Base-by-base conservation (phyloP, 192 early-diverging fungal species). In the Rhizoclosmatium sp. region DNA sequence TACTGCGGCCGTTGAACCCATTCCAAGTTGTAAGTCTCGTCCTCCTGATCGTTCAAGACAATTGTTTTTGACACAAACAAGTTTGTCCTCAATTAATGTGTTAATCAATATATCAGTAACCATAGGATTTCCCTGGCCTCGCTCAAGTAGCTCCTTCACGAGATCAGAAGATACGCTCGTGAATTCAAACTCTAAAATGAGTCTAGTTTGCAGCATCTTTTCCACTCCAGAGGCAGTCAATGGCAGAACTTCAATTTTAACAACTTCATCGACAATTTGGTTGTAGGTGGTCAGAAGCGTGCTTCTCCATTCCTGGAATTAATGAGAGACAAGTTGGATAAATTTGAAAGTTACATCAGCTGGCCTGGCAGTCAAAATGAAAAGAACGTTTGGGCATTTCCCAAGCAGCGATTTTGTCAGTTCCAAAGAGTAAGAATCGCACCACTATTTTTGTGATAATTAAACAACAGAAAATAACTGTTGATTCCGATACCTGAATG, bases 371-470 rank as follows among this genome's bases (percentile, higher is more conserved):
- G 70, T 44, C n/a, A 71, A 40, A 9, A 71, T 16, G 39, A 71
- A 71, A 10, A 71, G 40, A 9, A 71, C 48, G 12, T 31, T 3
- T 16, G 48, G 70, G 39, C 70, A 71, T 21, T 71, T 71, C 12
- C 21, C 19, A 7, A 71, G 19, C 9, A 71, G 31, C 5, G 23
- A 58, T 39, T 58, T 58, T 3, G 56, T n/a, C 19, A 71, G 42
- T 21, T 71, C 70, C 21, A 71, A 19, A n/a, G 70, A 71, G 31
- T 58, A 59, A 14, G 70, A 71, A 45, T 71, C 70, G 39, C 70
- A 71, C 70, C 70, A 71, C 41, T 59, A 21, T 59, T 16, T 21
- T 2, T 21, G 21, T 16, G 16, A 16, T 21, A 21, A n/a, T 59
- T 21, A 59, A 59, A 59, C 58, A n/a, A n/a, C 0, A n/a, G 2